Base-by-base conservation (phyloP, 768 basidiomycete species). In the Pleurotus salmoneostramineus region DNA sequence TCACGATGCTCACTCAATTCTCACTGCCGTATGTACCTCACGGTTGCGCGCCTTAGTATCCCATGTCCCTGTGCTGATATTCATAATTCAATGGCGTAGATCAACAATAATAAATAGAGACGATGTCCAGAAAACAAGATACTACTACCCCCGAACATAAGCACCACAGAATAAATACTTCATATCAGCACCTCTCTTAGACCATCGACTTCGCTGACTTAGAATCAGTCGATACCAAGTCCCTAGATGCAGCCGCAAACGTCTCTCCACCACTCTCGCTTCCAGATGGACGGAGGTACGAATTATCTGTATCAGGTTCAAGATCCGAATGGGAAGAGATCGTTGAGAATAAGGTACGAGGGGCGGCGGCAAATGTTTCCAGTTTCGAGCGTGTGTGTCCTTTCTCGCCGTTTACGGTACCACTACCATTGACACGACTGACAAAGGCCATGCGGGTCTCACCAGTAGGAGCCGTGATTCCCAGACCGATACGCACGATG, bases 401-500 rank as follows among this genome's bases (percentile, higher is more conserved):
- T 33, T 50, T 50, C 48, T 50, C 48, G 12, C 11, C 48, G 33
- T 50, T n/a, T 14, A 27, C n/a, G 33, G 48, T 27, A 12, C 48
- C 27, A 32, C 27, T 33, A 32, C 33, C 33, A 14, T 50, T 33
- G 21, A 27, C 33, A 32, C 31, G 48, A 7, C 48, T 50, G 14
- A 32, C 14, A 31, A 50, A 50, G 6, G 48, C 27, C 10, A 27
- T 32, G 21, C 48, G 48, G 6, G 48, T 54, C 34, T 56, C 58
- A 37, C 61, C 61, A 31, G 31, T 60, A 33, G 60, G 50, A 3
- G 71, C 65, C n/a, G 48, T 50, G 31, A 75, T 63, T 36, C 74
- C 74, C 27, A 74, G 61, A 3, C 71, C 75, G 45, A 75, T 68
- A 31, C 74, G 73, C 46, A 75, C 71, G 51, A 75, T 77, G 61